A percentile compares a stretch with the other conserved stretches of the same genome.
These are phyloP conservation scores for Plasmopara muralis DNA, from an alignment of 352 stramenopile species.

Conservation along the genomic window DNA sequence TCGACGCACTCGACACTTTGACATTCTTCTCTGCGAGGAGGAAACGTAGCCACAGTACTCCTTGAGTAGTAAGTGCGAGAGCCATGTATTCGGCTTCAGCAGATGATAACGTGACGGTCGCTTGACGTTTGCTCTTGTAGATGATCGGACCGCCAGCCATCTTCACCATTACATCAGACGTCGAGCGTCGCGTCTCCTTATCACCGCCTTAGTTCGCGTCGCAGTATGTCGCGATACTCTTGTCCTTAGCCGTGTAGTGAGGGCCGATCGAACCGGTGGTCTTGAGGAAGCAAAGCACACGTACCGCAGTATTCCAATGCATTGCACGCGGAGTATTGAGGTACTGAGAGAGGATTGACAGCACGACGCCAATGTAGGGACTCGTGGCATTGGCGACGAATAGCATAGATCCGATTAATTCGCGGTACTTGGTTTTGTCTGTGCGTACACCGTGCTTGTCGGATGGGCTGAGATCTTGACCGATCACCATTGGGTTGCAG, in stretches of 20 bases:
- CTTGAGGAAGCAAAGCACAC: conserved; percentile 13
- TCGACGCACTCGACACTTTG: neutral
- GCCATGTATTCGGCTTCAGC: no score
- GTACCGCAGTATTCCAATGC: conserved; percentile 12
- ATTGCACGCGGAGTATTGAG: conserved; percentile 9
- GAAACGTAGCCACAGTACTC: conserved; percentile 3
- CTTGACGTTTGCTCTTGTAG: conserved; percentile 6
- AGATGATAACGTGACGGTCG: no score
- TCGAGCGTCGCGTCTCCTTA: neutral
- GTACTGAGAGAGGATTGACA: conserved; percentile 8
- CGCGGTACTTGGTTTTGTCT: conserved; percentile 3
- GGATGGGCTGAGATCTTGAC: conserved; percentile 1
- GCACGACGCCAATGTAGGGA: conserved; percentile 10
- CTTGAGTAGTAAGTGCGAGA: conserved; percentile 1
- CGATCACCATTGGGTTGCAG: neutral
- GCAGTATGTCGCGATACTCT: neutral
- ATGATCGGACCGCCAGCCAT: no score
- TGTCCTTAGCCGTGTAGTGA: neutral
- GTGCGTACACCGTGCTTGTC: neutral
- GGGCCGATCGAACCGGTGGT: conserved; percentile 1
- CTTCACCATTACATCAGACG: no score
- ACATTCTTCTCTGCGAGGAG: conserved; percentile 5
- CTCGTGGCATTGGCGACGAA: conserved; percentile 20
- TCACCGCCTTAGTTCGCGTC: conserved; percentile 6
- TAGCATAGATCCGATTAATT: conserved; percentile 13